These are phyloP conservation scores for Chionographis japonica DNA, from an alignment of 106 monocot species.

Conservation along the genomic window DNA sequence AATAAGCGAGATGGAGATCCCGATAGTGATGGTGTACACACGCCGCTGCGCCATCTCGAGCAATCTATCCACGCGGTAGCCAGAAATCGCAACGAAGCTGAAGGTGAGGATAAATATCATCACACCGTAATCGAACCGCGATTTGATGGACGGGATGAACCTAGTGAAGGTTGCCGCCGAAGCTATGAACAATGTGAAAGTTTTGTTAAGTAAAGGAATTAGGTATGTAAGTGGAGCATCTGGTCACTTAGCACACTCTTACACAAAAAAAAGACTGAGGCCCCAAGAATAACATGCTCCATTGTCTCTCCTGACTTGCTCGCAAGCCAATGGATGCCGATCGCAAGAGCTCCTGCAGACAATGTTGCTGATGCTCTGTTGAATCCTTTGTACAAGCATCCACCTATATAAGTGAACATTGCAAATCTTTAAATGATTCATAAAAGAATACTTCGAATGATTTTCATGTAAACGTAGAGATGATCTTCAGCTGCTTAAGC, in stretches of 20 bases:
- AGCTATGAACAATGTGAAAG: constrained; percentile 11
- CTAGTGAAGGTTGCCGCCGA: constrained; percentile 46
- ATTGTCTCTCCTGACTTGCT: constrained; percentile 27
- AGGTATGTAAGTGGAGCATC: no score
- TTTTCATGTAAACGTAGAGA: not conserved
- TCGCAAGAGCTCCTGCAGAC: constrained; percentile 34
- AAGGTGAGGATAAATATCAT: constrained; percentile 43
- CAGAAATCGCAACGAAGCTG: constrained; percentile 37
- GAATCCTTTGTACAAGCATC: constrained; percentile 56
- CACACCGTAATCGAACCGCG: constrained; percentile 48
- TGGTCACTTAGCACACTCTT: not conserved
- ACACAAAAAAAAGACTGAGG: constrained; percentile 50
- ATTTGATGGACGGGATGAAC: constrained; percentile 42
- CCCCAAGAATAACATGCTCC: constrained; percentile 40
- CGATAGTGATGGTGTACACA: constrained; percentile 28
- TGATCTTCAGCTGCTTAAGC: constrained; percentile 3
- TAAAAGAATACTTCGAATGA: no score
- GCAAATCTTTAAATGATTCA: no score
- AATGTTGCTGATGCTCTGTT: constrained; percentile 47
- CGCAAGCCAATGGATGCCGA: constrained; percentile 45
- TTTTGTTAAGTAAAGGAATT: not conserved
- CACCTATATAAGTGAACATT: constrained; percentile 29
- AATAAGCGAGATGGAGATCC: constrained; percentile 31
- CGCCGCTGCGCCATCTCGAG: constrained; percentile 31
- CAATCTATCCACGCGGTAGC: constrained; percentile 40